Base-by-base conservation (phyloP, 768 basidiomycete genomes). In the Lactarius deliciosus region DNA sequence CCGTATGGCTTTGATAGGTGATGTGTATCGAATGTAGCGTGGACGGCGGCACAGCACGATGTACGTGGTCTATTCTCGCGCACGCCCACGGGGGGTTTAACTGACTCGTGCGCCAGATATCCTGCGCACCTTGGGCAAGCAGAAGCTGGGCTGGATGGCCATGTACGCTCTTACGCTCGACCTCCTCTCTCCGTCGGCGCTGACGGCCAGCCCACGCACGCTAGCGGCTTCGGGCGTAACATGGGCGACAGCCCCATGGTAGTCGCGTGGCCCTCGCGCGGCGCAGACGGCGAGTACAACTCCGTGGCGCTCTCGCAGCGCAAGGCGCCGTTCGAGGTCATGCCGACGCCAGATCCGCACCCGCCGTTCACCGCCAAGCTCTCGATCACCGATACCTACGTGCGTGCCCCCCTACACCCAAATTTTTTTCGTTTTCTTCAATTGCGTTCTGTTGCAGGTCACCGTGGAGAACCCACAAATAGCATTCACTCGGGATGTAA, bases 211-310 rank as follows among this genome's bases (percentile, higher is more conserved):
- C 30, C 32, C 32, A 32, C 32, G 32, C 32, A 32, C 32, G 32
- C 7, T 32, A 32, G 87, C 72, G 86, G 87, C 9, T 89, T 86
- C 70, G 87, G 87, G 28, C 69, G 66, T 8, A 69, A 74, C 64
- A 88, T 89, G 86, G 73, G 79, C 1, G 77, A 81, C 68, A 77
- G 81, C 10, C 81, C 85, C 0, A 90, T 92, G 88, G 86, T 92
- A 64, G 86, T 91, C 41, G 83, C 86, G 79, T 92, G 89, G 90
- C 77, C 82, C 8, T 87, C 89, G 72, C 74, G 76, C 16, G 66
- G 13, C 22, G 38, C 9, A 22, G 85, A 89, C 69, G 85, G 86
- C 11, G 18, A 38, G 1, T 45, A 60, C 18, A 1, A 4, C 16
- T 74, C 79, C 25, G 78, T 89, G 66, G 88, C 87, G 16, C 75